Base-by-base conservation (phyloP, 1,139 yeast genomes). In the Scheffersomyces lignicola region DNA sequence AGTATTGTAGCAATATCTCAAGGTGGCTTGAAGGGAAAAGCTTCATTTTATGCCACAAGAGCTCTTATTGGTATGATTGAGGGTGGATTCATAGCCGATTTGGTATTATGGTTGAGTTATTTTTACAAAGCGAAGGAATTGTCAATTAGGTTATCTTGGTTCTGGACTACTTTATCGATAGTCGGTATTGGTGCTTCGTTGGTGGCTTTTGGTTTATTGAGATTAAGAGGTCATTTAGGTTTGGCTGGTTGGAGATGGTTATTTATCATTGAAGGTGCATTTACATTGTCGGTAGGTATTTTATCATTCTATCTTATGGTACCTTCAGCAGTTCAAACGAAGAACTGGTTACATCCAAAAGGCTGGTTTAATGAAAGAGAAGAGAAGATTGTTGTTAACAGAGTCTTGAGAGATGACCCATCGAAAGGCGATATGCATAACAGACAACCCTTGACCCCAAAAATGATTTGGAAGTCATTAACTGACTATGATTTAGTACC, bases 341-440 rank as follows among this genome's bases (percentile, higher is more conserved):
- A 70, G n/a, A 20, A 20, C n/a, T 9, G n/a, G n/a, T 20, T 20
- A 20, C 23, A 20, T n/a, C 23, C 23, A 9, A 20, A 20, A 13
- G 83, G 84, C n/a, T 79, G 83, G 83, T 79, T 73, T 44, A 73
- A 72, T 7, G 79, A 75, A 4, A 62, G 76, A 18, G 83, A 80
- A 47, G 77, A 74, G 42, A 76, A 71, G 37, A 78, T 80, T 33
- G 65, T 76, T 21, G 83, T 78, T 20, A 20, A 20, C n/a, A 20
- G 23, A 20, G 23, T 20, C 8, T 20, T 20, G 10, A 20, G 23
- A 20, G 23, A 20, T 20, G 23, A 20, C 23, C 23, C 23, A 20
- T 9, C 9, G 8, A 20, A 20, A 10, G 23, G 23, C n/a, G 23
- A 20, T 20, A 20, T 20, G 23, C 23, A 20, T 20, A 20, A 20